A percentile compares a stretch with the other conserved stretches of the same genome.
Evolutionary conservation across 192 early-diverging fungal species (phyloP).

Genomic region (Kickxella alabastrina): DNA sequence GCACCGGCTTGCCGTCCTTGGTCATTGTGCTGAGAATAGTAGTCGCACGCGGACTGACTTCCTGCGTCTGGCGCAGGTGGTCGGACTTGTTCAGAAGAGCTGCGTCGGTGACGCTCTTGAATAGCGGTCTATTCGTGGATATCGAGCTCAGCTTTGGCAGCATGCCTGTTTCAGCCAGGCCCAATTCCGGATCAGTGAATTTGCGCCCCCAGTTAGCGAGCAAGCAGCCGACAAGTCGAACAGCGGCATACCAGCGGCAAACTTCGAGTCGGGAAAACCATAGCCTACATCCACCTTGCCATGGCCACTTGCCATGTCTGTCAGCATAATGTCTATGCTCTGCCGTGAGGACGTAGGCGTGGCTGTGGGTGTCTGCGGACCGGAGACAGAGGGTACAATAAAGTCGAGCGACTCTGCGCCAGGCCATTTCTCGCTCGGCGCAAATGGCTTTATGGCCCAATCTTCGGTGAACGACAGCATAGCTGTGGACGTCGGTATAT

Average conservation of each 20-base stretch:
- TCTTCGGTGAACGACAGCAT: conserved; percentile 22
- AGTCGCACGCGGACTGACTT: conserved; percentile 1
- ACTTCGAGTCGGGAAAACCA: conserved; percentile 9
- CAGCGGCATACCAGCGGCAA: conserved; percentile 37
- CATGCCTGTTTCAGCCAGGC: neutral
- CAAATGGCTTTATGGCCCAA: conserved; percentile 1
- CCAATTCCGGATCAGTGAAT: neutral
- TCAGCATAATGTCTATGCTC: neutral
- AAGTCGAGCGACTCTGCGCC: conserved; percentile 13
- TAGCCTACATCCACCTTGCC: no score
- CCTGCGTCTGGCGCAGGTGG: conserved; percentile 3
- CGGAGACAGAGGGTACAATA: conserved; percentile 1
- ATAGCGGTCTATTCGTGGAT: conserved; percentile 26
- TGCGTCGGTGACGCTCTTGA: conserved; percentile 31
- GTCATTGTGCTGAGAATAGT: conserved; percentile 32
- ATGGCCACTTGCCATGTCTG: no score
- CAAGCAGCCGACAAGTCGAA: neutral
- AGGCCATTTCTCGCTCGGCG: conserved; percentile 13
- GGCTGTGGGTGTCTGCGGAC: neutral
- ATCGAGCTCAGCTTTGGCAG: neutral
- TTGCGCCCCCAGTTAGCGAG: neutral
- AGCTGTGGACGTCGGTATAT: neutral
- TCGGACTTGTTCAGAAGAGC: conserved; percentile 2
- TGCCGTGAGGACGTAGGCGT: neutral
- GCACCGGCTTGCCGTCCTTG: conserved; percentile 27